These are phyloP conservation scores for Nothopassalora personata DNA, from an alignment of 2,329 filamentous ascomycete genomes.

Conservation along the genomic window DNA sequence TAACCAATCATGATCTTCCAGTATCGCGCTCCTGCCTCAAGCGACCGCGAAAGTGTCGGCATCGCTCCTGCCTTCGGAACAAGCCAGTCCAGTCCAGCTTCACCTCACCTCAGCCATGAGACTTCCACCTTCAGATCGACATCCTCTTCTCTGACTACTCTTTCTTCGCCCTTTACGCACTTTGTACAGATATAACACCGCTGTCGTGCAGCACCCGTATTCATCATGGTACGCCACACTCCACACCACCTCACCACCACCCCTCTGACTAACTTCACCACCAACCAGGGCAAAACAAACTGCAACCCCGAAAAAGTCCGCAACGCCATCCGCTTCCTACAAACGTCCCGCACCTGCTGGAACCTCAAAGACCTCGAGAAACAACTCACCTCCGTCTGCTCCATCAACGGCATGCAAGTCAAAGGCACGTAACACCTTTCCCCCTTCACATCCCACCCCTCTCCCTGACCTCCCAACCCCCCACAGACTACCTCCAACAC, in stretches of 20 bases:
- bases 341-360: slow-evolving; percentile 56
- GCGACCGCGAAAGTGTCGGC: not conserved
- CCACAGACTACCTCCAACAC: slow-evolving; percentile 55
- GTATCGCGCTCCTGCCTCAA: not conserved
- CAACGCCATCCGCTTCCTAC: slow-evolving; percentile 56
- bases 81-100: not conserved
- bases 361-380: slow-evolving; percentile 66
- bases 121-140: not conserved
- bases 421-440: slow-evolving; percentile 21
- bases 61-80: not conserved
- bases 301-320: slow-evolving; percentile 55
- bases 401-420: slow-evolving; percentile 58
- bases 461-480: not conserved
- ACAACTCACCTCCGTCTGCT: slow-evolving; percentile 54
- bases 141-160: not conserved
- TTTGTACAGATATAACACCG: not conserved
- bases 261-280: slow-evolving; percentile 2
- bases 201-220: not conserved
- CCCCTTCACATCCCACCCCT: not conserved
- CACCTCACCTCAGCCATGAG: not conserved
- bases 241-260: not conserved
- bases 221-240: slow-evolving; percentile 10
- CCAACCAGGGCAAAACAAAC: slow-evolving; percentile 50
- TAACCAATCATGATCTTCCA: not conserved
- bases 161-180: not conserved